Conservation (phyloP, 2,329 filamentous ascomycete species). For the Endocalyx cinctus region DNA sequence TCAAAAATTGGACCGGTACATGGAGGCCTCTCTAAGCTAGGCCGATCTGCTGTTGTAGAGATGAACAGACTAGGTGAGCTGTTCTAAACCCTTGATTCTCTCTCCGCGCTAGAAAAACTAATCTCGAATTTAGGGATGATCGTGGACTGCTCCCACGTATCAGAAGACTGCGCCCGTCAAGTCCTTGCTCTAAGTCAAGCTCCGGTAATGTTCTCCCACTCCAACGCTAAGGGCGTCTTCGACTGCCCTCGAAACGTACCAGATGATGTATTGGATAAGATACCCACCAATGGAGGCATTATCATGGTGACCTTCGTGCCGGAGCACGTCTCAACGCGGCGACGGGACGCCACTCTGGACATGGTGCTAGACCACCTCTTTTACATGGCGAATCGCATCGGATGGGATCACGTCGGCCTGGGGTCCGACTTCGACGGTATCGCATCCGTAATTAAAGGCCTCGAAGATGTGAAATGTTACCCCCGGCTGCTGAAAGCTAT, state of each 20-base stretch:
- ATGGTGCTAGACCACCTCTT: constrained; percentile 29
- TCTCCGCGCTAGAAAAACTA: neutral
- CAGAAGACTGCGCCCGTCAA: constrained; percentile 17
- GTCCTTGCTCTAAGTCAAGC: constrained; percentile 20
- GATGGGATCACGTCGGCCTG: constrained; percentile 33
- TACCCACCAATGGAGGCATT: constrained; percentile 33
- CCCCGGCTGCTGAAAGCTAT: constrained; percentile 25
- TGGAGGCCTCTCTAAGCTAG: constrained; percentile 23
- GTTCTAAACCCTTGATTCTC: neutral
- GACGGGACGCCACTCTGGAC: constrained; percentile 22
- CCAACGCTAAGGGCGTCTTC: constrained; percentile 17
- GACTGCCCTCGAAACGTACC: constrained; percentile 33
- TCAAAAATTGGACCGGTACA: constrained; percentile 19
- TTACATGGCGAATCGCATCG: constrained; percentile 23
- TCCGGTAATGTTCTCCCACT: constrained; percentile 29
- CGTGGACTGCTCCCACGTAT: constrained; percentile 27
- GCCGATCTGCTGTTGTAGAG: constrained; percentile 24
- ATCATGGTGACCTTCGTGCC: constrained; percentile 35
- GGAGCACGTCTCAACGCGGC: constrained; percentile 10
- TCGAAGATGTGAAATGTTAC: constrained; percentile 20
- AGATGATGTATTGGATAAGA: constrained; percentile 30
- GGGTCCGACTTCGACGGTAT: constrained; percentile 35
- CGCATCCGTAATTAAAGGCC: constrained; percentile 15
- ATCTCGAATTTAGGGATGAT: constrained; percentile 16
- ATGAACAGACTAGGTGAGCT: constrained; percentile 30